Evolutionary conservation across 371 early-diverging fungal species (phyloP), one percentile per base, ranked within the genome.

Genomic region (Blastocladiella emersonii): DNA sequence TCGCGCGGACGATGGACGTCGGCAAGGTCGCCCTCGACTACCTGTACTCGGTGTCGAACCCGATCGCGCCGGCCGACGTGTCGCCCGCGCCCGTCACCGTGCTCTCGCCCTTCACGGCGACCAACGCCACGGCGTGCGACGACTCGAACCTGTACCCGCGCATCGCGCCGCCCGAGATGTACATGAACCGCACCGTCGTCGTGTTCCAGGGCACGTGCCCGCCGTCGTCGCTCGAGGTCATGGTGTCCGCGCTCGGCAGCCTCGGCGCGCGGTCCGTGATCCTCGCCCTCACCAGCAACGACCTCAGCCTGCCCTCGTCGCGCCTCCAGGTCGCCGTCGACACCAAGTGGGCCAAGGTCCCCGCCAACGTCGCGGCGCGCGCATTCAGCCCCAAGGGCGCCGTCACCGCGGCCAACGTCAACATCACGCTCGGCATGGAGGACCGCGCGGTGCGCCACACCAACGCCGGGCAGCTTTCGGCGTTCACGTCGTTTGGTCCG

Each of bases 401-500:
- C 3, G 30, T 37, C 55, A 55, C 30, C 3, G 12, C 23, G n/a
- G 34, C 43, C 49, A 49, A n/a, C 55, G 10, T 53, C 36, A 35
- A 57, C 1, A 25, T 48, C 48, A 48, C n/a, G n/a, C 39, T 39
- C 8, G 5, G 8, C 8, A n/a, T 23, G 23, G 48, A 48, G n/a
- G 48, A 48, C 10, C 19, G 23, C 25, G 10, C 23, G 1, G 48
- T 48, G 48, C 48, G 25, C 10, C 21, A 48, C 48, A 48, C 48
- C 10, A 37, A 37, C 34, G 30, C 34, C 15, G 61, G 61, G 32
- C 32, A 39, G 7, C 49, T 34, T 7, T 62, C 62, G 25, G 34
- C 35, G 23, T 62, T 62, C 35, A 35, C 62, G 15, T 49, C 51
- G 19, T 51, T 25, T 12, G 62, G 62, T 0, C 62, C 51, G 21